These are phyloP conservation scores for Bimuria novae-zelandiae DNA, from an alignment of 2,329 filamentous ascomycete genomes.

Conservation along the genomic window DNA sequence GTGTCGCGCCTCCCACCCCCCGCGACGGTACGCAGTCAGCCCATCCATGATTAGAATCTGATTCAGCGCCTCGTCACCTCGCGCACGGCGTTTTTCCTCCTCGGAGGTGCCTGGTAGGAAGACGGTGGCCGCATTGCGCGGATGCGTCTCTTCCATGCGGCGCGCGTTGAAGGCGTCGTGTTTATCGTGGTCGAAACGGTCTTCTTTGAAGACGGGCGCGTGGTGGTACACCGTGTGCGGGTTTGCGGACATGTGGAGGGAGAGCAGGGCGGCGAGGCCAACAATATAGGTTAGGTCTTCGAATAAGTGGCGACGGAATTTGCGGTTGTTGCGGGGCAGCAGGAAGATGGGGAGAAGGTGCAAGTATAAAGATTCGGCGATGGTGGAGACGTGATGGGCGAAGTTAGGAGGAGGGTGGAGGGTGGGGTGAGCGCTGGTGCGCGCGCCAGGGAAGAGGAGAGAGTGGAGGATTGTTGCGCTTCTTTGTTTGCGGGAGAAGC, in stretches of 20 bases:
- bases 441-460: background rate
- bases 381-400: conserved; percentile 23
- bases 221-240: conserved; percentile 35
- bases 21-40: conserved; percentile 28
- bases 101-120: conserved; percentile 12
- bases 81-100: conserved; percentile 16
- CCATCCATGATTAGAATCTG: conserved; percentile 30
- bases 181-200: conserved; percentile 13
- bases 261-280: conserved; percentile 25
- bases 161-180: conserved; percentile 31
- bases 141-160: conserved; percentile 14
- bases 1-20: conserved; percentile 31
- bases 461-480: background rate
- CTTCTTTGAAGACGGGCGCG: conserved; percentile 32
- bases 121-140: background rate
- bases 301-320: background rate
- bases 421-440: conserved; percentile 10
- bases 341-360: conserved; percentile 33
- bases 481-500: background rate
- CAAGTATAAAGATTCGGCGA: conserved; percentile 20
- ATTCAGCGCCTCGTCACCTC: conserved; percentile 20
- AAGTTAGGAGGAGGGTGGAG: conserved; percentile 27
- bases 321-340: background rate
- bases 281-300: conserved; percentile 19
- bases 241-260: conserved; percentile 31